Conservation (phyloP, 208 protist genomes). For the Acanthamoeba lenticulata region DNA sequence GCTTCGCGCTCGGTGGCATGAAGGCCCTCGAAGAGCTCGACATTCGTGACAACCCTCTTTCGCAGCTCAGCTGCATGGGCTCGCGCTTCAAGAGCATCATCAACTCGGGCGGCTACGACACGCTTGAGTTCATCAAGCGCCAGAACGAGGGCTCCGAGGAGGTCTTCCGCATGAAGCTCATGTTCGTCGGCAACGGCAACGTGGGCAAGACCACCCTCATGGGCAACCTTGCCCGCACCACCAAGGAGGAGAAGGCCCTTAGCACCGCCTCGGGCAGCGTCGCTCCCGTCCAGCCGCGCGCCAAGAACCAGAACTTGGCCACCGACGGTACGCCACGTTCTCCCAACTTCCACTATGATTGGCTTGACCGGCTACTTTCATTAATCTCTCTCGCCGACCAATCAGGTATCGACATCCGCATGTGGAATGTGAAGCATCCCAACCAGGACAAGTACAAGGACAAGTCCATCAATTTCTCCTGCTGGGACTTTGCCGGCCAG, state of each 20-base stretch:
- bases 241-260: slow-evolving; percentile 12
- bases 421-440: slow-evolving; percentile 66
- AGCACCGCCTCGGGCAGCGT: not conserved
- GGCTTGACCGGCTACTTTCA: no score
- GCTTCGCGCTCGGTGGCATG: slow-evolving; percentile 48
- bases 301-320: slow-evolving; percentile 47
- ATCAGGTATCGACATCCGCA: slow-evolving; percentile 55
- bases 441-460: slow-evolving; percentile 68
- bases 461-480: slow-evolving; percentile 59
- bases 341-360: no score
- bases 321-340: slow-evolving; percentile 31
- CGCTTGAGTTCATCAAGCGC: slow-evolving; percentile 37
- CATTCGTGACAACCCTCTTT: slow-evolving; percentile 65
- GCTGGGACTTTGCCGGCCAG: slow-evolving; percentile 71
- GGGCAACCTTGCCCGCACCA: not conserved
- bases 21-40: slow-evolving; percentile 26
- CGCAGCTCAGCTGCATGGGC: slow-evolving; percentile 52
- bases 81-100: slow-evolving; percentile 31
- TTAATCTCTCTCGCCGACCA: no score
- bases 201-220: slow-evolving; percentile 67
- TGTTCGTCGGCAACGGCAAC: slow-evolving; percentile 70
- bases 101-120: slow-evolving; percentile 22
- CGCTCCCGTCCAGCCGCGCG: not conserved
- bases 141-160: not conserved
- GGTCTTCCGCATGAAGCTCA: slow-evolving; percentile 64